phyloP scores from a whole-genome alignment of 2,329 filamentous ascomycete species.

The Fusarium sp. region DNA sequence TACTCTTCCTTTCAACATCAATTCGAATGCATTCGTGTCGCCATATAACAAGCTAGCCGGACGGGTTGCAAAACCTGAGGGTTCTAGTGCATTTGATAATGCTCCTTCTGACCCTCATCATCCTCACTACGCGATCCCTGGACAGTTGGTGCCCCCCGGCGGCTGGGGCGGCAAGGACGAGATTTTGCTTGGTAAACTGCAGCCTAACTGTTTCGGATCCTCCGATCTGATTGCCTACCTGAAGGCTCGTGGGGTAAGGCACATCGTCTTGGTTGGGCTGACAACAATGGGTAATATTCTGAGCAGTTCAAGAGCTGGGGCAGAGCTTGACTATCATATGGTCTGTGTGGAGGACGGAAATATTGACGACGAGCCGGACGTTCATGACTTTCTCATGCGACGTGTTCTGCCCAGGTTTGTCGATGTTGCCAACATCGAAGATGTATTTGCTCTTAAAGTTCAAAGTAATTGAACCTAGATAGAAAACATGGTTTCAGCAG shows the following conservation, averaged over 20 bases:
- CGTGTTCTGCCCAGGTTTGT: not conserved
- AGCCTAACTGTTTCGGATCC: not conserved
- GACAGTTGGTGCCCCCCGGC: not conserved
- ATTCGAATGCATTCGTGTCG: not conserved
- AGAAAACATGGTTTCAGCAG: not conserved
- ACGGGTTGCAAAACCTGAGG: not conserved
- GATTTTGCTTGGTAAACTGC: not conserved
- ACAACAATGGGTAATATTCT: not conserved
- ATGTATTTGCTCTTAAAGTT: not conserved
- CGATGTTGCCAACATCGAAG: not conserved
- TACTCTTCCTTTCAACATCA: not conserved
- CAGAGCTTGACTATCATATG: not conserved
- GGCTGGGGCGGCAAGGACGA: constrained; percentile 4
- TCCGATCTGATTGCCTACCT: not conserved
- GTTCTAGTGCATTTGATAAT: not conserved
- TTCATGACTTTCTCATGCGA: constrained; percentile 1
- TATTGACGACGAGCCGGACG: not conserved
- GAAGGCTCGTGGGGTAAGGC: not conserved
- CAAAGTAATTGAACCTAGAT: too few relatives aligned
- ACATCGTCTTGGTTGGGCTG: not conserved
- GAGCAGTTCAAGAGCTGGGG: not conserved
- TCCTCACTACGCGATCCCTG: not conserved
- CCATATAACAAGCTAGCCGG: not conserved
- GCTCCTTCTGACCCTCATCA: not conserved
- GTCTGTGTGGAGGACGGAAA: not conserved